Conservation (phyloP, 768 basidiomycete species). For the Mycena vulgaris region DNA sequence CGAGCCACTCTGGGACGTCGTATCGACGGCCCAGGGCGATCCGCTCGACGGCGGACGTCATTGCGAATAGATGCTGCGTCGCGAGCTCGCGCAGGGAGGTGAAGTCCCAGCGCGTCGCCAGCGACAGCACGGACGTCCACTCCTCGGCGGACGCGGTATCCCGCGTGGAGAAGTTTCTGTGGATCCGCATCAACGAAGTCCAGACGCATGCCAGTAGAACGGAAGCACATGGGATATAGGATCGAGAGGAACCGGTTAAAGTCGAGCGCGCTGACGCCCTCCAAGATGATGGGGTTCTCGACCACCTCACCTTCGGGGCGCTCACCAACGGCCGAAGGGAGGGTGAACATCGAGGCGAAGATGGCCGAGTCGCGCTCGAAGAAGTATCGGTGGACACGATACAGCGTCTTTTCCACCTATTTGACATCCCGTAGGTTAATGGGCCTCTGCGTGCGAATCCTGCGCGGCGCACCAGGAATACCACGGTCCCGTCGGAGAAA, state of each 20-base stretch:
- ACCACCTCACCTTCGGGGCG: constrained; percentile 49
- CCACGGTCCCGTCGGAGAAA: constrained; percentile 43
- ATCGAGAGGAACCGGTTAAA: constrained; percentile 68
- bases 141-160: constrained; percentile 40
- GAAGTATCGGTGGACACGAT: constrained; percentile 53
- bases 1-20: constrained; percentile 46
- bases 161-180: constrained; percentile 33
- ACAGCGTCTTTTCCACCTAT: constrained; percentile 53
- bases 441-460: too few relatives aligned
- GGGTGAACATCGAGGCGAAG: constrained; percentile 47
- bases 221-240: constrained; percentile 65
- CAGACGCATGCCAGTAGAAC: too few relatives aligned
- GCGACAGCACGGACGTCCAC: constrained; percentile 49
- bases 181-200: background rate
- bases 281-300: constrained; percentile 54
- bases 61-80: constrained; percentile 37
- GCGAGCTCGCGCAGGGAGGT: constrained; percentile 44
- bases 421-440: background rate
- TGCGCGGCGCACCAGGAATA: constrained; percentile 40
- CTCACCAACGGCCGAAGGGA: constrained; percentile 30
- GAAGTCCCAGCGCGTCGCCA: constrained; percentile 48
- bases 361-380: constrained; percentile 53
- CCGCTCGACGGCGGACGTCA: constrained; percentile 39
- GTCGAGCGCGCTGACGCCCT: constrained; percentile 58
- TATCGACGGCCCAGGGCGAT: constrained; percentile 43